These are phyloP conservation scores for Cercospora zeina DNA, from an alignment of 2,329 filamentous ascomycete species.

Conservation along the genomic window DNA sequence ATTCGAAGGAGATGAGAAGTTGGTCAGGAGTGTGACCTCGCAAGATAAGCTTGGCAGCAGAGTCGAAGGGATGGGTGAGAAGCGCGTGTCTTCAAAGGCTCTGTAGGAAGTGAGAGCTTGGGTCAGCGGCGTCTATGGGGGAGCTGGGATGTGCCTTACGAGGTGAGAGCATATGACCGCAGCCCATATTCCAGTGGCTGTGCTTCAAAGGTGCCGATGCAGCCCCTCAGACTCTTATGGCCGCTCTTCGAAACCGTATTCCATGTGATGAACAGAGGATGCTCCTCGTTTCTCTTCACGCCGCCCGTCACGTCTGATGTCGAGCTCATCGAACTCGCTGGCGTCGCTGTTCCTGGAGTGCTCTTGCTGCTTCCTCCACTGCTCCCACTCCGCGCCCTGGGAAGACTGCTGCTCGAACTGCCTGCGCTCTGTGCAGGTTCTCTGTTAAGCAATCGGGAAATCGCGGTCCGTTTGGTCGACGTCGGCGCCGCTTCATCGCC, in stretches of 20 bases:
- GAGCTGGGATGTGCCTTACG: constrained; percentile 48
- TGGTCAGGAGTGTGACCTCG: constrained; percentile 68
- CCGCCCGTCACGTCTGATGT: constrained; percentile 48
- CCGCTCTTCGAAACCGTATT: constrained; percentile 67
- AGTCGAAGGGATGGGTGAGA: constrained; percentile 64
- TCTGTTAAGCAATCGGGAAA: constrained; percentile 46
- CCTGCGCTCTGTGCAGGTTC: constrained; percentile 27
- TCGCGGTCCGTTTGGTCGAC: constrained; percentile 44
- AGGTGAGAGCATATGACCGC: constrained; percentile 77
- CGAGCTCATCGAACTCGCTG: constrained; percentile 47
- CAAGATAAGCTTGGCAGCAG: constrained; percentile 71
- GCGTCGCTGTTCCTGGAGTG: constrained; percentile 31
- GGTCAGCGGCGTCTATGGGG: neutral
- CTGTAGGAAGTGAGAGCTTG: constrained; percentile 39
- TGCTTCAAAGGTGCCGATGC: constrained; percentile 90
- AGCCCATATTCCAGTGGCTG: constrained; percentile 73
- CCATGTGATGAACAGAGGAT: constrained; percentile 93
- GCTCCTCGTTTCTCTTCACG: constrained; percentile 40
- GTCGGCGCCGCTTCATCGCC: constrained; percentile 23
- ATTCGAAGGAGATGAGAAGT: constrained; percentile 59
- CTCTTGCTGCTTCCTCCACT: constrained; percentile 16
- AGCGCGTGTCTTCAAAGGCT: constrained; percentile 64
- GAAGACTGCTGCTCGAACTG: constrained; percentile 37
- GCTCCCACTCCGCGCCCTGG: constrained; percentile 29
- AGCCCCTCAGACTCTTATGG: constrained; percentile 75